Percentiles rank a stretch among this genome's conserved stretches.
Evolutionary conservation across 1,284 basidiomycete species (phyloP).

Genomic region (Boletus semigastroideus): DNA sequence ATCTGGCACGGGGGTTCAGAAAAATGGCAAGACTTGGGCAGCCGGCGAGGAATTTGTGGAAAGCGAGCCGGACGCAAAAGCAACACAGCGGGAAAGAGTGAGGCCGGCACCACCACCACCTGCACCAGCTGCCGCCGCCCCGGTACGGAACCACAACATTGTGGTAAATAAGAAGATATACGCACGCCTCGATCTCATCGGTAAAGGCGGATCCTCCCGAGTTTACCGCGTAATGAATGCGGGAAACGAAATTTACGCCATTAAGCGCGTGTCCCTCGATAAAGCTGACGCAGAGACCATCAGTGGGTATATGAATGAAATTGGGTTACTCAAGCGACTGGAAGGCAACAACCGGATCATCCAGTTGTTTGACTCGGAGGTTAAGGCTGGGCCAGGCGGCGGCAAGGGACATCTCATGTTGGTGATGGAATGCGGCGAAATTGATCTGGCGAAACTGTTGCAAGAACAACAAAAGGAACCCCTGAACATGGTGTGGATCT

Average conservation of each 20-base stretch:
- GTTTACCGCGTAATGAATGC: constrained; percentile 86
- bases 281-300: constrained; percentile 85
- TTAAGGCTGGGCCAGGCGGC: constrained; percentile 61
- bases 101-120: constrained; percentile 30
- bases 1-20: constrained; percentile 20
- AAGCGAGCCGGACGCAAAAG: constrained; percentile 29
- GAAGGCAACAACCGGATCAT: constrained; percentile 90
- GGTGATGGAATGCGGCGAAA: constrained; percentile 95
- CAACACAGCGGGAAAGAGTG: constrained; percentile 23
- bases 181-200: constrained; percentile 82
- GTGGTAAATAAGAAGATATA: constrained; percentile 75
- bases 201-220: constrained; percentile 91
- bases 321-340: constrained; percentile 81
- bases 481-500: constrained; percentile 88
- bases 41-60: constrained; percentile 39
- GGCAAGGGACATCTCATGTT: constrained; percentile 71
- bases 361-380: constrained; percentile 82
- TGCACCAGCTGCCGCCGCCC: constrained; percentile 18
- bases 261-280: constrained; percentile 87
- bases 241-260: constrained; percentile 77
- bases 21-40: constrained; percentile 50
- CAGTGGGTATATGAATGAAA: constrained; percentile 93
- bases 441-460: constrained; percentile 81
- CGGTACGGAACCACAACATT: constrained; percentile 36
- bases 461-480: constrained; percentile 80